phyloP scores from a whole-genome alignment of 441 rosid species.

The Adansonia gregorii region DNA sequence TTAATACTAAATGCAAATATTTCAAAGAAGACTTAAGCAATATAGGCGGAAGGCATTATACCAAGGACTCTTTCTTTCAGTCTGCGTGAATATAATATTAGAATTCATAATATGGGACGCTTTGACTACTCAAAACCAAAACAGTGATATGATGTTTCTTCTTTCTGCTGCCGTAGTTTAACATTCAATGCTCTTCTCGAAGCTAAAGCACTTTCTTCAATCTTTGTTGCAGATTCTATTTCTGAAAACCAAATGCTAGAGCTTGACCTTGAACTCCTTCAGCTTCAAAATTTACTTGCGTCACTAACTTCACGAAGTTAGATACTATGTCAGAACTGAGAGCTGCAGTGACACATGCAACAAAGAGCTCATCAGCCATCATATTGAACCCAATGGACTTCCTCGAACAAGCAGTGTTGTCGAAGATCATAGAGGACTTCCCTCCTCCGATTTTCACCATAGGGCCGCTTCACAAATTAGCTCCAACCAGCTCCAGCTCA shows the following conservation, averaged over 20 bases:
- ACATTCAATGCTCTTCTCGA: too few relatives aligned
- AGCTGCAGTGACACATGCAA: not conserved
- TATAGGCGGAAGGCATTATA: too few relatives aligned
- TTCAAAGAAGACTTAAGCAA: too few relatives aligned
- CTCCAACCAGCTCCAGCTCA: conserved; percentile 19
- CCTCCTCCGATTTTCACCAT: conserved; percentile 26
- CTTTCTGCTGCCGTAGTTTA: too few relatives aligned
- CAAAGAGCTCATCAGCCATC: conserved; percentile 26
- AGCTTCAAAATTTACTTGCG: conserved; percentile 30
- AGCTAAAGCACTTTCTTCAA: too few relatives aligned
- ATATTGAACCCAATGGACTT: conserved; percentile 34
- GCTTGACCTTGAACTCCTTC: conserved; percentile 23
- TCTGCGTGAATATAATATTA: too few relatives aligned
- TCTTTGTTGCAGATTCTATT: conserved; percentile 34
- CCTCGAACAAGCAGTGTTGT: conserved; percentile 30
- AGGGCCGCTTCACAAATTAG: conserved; percentile 38
- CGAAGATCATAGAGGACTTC: conserved; percentile 19
- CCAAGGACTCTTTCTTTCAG: too few relatives aligned
- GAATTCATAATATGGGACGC: too few relatives aligned
- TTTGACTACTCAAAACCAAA: too few relatives aligned
- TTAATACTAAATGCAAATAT: too few relatives aligned
- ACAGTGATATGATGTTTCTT: too few relatives aligned
- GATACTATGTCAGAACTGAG: not conserved
- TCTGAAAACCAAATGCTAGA: conserved; percentile 28
- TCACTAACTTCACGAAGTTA: not conserved